phyloP scores from a whole-genome alignment of 2,329 filamentous ascomycete species.

The Metarhizium rileyi region DNA sequence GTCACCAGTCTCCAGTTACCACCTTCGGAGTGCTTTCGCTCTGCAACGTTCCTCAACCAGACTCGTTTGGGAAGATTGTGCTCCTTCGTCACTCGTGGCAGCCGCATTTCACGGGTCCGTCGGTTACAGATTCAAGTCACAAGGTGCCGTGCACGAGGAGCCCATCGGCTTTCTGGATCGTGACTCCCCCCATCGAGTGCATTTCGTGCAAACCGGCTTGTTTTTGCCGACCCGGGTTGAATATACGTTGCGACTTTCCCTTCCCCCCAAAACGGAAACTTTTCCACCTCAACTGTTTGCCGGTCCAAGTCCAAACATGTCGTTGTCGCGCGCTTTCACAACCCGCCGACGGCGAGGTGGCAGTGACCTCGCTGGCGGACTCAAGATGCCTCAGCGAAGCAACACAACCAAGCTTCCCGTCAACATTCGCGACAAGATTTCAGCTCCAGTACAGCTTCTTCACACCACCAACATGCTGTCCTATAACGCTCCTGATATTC shows the following conservation, averaged over 20 bases:
- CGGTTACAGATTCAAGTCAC: slow-evolving; percentile 4
- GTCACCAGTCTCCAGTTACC: neutral
- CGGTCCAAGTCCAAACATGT: slow-evolving; percentile 25
- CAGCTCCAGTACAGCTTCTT: slow-evolving; percentile 72
- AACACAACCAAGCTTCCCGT: slow-evolving; percentile 38
- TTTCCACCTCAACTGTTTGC: neutral
- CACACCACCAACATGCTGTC: slow-evolving; percentile 95
- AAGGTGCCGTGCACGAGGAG: neutral
- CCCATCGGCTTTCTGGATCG: neutral
- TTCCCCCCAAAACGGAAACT: slow-evolving; percentile 3
- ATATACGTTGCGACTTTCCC: neutral
- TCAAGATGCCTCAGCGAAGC: slow-evolving; percentile 35
- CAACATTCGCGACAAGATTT: slow-evolving; percentile 63
- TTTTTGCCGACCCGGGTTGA: neutral
- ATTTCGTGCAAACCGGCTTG: neutral
- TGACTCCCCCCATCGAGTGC: neutral
- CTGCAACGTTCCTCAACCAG: slow-evolving; percentile 8
- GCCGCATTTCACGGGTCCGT: neutral
- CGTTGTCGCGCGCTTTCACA: slow-evolving; percentile 62
- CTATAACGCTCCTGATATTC: slow-evolving; percentile 84
- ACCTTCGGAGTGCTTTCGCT: neutral
- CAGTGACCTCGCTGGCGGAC: slow-evolving; percentile 33
- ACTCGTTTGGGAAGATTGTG: neutral
- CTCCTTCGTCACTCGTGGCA: neutral
- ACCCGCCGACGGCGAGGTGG: slow-evolving; percentile 53